phyloP scores from a whole-genome alignment of 177 flowering plant species.

The Tripterygium wilfordii region DNA sequence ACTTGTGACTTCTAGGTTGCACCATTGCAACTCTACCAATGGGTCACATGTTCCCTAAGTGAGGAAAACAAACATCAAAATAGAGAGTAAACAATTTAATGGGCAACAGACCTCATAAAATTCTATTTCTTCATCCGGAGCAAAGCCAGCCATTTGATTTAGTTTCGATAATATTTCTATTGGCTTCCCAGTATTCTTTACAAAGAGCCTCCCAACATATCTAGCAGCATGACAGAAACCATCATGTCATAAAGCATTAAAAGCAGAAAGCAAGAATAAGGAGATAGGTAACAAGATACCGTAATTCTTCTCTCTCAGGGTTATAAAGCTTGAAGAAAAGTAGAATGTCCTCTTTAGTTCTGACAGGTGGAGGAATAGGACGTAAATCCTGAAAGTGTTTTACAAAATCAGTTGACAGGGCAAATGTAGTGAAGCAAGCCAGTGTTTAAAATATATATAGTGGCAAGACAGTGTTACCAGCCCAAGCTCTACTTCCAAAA shows the following conservation, averaged over 20 bases:
- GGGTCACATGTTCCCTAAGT: no score
- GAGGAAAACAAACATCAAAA: neutral
- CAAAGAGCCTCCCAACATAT: conserved; percentile 81
- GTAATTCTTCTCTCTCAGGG: conserved; percentile 66
- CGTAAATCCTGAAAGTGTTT: conserved; percentile 37
- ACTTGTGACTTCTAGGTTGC: no score
- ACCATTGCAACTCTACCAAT: no score
- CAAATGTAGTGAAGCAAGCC: neutral
- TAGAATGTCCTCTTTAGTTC: conserved; percentile 76
- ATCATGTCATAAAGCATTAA: conserved; percentile 1
- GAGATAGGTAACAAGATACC: conserved; percentile 27
- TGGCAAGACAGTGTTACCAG: conserved; percentile 32
- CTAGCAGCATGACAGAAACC: conserved; percentile 25
- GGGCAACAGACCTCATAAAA: conserved; percentile 59
- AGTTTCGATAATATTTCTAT: conserved; percentile 59
- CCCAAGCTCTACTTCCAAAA: conserved; percentile 72
- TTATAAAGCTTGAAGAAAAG: conserved; percentile 80
- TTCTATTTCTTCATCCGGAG: conserved; percentile 69
- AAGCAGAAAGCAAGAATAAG: neutral
- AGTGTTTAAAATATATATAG: neutral
- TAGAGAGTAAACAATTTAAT: neutral
- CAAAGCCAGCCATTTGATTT: conserved; percentile 77
- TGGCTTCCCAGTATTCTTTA: conserved; percentile 70
- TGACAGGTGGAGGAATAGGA: conserved; percentile 58
- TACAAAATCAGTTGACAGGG: neutral